These are phyloP conservation scores for Oryza australiensis DNA, from an alignment of 176 grass and related monocot species.

Conservation along the genomic window DNA sequence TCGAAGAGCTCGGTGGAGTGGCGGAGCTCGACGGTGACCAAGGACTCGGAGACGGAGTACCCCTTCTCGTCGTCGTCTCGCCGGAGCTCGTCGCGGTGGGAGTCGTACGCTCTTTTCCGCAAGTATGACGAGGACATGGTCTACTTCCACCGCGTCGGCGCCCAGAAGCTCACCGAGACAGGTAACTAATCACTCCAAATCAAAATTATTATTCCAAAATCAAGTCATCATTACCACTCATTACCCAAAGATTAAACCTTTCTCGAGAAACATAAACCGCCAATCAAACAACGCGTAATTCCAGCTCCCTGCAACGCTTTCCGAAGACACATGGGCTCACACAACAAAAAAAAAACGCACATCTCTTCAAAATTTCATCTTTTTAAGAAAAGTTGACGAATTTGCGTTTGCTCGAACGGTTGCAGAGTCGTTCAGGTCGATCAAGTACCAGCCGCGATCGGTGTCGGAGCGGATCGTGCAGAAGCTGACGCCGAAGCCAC, in stretches of 20 bases:
- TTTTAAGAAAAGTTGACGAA: background rate
- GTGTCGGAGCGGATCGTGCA: conserved; percentile 73
- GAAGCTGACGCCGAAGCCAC: conserved; percentile 56
- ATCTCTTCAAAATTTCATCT: background rate
- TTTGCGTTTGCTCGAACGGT: background rate
- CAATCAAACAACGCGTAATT: conserved; percentile 18
- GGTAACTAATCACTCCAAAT: conserved; percentile 26
- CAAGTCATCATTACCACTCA: conserved; percentile 39
- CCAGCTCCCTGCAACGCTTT: conserved; percentile 31
- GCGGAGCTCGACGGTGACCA: conserved; percentile 72
- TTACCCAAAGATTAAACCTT: conserved; percentile 21
- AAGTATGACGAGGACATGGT: conserved; percentile 98
- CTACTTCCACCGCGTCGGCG: conserved; percentile 83
- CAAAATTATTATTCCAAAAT: background rate
- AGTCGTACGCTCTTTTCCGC: conserved; percentile 77
- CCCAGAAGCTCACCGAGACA: conserved; percentile 92
- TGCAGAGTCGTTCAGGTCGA: conserved; percentile 79
- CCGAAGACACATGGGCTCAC: conserved; percentile 37
- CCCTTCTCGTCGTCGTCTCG: conserved; percentile 94
- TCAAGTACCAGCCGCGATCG: conserved; percentile 71
- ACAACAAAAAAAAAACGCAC: background rate
- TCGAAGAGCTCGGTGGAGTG: conserved; percentile 98
- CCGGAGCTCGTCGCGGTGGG: conserved; percentile 88
- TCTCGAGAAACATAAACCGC: background rate
- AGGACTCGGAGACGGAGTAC: conserved; percentile 83